Conservation (phyloP, 768 basidiomycete genomes). For the Suillus placidus region DNA sequence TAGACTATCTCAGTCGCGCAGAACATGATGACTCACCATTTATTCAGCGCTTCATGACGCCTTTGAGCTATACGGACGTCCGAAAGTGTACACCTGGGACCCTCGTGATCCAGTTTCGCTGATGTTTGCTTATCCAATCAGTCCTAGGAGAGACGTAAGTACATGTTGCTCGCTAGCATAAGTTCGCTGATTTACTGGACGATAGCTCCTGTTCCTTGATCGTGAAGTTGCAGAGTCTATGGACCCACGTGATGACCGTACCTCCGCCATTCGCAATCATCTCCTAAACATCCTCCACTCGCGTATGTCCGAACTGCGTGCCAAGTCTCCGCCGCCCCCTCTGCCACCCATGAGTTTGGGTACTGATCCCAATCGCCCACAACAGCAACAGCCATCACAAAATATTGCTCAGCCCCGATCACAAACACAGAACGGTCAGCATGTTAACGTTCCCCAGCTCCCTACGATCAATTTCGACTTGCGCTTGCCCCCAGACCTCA, state of each 20-base stretch:
- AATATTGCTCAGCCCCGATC: constrained; percentile 25
- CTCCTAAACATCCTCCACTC: constrained; percentile 64
- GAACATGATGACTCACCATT: constrained; percentile 16
- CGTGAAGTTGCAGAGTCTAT: constrained; percentile 78
- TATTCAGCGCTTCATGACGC: constrained; percentile 76
- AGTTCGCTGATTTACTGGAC: constrained; percentile 19
- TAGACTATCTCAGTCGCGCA: constrained; percentile 13
- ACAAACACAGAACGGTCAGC: constrained; percentile 14
- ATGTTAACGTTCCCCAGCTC: constrained; percentile 46
- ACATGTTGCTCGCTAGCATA: constrained; percentile 1
- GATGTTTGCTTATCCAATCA: constrained; percentile 95
- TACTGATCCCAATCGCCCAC: constrained; percentile 12
- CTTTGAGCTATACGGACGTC: constrained; percentile 88
- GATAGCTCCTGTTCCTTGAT: constrained; percentile 83
- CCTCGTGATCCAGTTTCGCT: constrained; percentile 77
- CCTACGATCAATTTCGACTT: constrained; percentile 58
- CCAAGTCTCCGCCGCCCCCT: constrained; percentile 15
- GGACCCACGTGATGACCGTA: constrained; percentile 78
- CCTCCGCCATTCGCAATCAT: constrained; percentile 64
- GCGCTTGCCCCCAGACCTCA: constrained; percentile 14
- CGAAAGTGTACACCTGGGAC: constrained; percentile 86
- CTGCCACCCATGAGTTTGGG: constrained; percentile 22
- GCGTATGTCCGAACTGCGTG: constrained; percentile 49
- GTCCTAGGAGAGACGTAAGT: constrained; percentile 79
- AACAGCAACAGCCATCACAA: constrained; percentile 36